Conservation (phyloP, 1,284 basidiomycete genomes). For the Irpex sp. region DNA sequence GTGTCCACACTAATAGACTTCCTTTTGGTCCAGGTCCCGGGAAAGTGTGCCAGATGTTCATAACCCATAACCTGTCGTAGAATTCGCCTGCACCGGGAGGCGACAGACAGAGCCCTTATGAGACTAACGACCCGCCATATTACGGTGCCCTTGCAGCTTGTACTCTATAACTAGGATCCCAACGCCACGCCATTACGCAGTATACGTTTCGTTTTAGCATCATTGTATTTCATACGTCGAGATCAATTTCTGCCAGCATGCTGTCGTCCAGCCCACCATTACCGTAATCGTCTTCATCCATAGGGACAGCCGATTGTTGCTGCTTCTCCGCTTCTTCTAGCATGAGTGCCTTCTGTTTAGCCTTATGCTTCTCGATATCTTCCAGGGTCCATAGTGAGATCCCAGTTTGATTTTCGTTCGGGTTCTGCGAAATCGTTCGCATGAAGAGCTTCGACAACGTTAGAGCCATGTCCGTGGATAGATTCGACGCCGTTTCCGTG, state of each 20-base stretch:
- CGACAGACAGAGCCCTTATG: neutral
- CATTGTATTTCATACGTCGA: conserved; percentile 29
- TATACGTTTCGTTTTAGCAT: neutral
- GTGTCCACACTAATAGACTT: neutral
- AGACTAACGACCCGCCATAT: neutral
- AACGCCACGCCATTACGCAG: conserved; percentile 5
- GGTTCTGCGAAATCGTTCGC: conserved; percentile 96
- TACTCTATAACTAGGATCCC: neutral
- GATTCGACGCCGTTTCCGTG: conserved; percentile 93
- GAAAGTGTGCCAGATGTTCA: conserved; percentile 39
- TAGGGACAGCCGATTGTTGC: conserved; percentile 23
- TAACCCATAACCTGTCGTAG: neutral
- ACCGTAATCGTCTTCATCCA: conserved; percentile 54
- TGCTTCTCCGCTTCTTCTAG: conserved; percentile 39
- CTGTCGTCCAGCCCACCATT: conserved; percentile 73
- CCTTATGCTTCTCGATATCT: conserved; percentile 80
- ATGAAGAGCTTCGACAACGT: conserved; percentile 96
- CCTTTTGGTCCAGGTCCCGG: conserved; percentile 30
- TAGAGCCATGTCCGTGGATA: conserved; percentile 98
- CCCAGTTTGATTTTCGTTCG: conserved; percentile 92
- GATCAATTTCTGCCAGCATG: conserved; percentile 59
- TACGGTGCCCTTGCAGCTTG: neutral
- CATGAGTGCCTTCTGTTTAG: conserved; percentile 63
- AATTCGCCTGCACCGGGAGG: neutral
- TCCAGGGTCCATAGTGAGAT: conserved; percentile 92